A percentile compares a stretch with the other conserved stretches of the same genome.
Conservation (phyloP, 176 grass and related monocot species). For the Bonia amplexicaulis region DNA sequence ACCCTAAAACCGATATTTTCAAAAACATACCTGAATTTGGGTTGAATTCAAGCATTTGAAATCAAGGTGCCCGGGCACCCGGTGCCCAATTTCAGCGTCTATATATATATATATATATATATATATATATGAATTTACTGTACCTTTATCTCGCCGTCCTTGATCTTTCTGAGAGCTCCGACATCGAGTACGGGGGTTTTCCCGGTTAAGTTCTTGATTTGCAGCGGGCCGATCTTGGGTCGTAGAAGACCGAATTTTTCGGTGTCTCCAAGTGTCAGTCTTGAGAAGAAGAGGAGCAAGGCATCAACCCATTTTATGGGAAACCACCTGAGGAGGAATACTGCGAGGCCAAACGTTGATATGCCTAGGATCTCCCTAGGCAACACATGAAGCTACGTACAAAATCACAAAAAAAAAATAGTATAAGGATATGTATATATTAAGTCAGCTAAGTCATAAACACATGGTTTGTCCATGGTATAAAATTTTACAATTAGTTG, state of each 20-base stretch:
- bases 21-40: too few relatives aligned
- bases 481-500: background rate
- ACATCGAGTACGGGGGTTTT: conserved; percentile 81
- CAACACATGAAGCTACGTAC: conserved; percentile 64
- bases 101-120: too few relatives aligned
- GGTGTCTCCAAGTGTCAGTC: conserved; percentile 59
- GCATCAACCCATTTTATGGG: conserved; percentile 50
- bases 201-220: conserved; percentile 58
- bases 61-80: too few relatives aligned
- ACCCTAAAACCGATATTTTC: too few relatives aligned
- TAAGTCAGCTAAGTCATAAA: background rate
- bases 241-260: conserved; percentile 55
- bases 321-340: conserved; percentile 68
- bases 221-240: conserved; percentile 61
- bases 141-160: conserved; percentile 66
- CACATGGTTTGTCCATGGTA: background rate
- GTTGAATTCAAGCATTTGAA: too few relatives aligned
- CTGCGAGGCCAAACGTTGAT: conserved; percentile 79
- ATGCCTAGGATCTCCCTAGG: conserved; percentile 80
- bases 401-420: background rate
- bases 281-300: conserved; percentile 64
- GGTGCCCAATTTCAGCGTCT: too few relatives aligned
- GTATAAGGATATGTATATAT: background rate
- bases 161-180: conserved; percentile 68
- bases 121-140: background rate